Conservation (phyloP, 2,329 filamentous ascomycete genomes). For the Tolypocladium endophyticum region DNA sequence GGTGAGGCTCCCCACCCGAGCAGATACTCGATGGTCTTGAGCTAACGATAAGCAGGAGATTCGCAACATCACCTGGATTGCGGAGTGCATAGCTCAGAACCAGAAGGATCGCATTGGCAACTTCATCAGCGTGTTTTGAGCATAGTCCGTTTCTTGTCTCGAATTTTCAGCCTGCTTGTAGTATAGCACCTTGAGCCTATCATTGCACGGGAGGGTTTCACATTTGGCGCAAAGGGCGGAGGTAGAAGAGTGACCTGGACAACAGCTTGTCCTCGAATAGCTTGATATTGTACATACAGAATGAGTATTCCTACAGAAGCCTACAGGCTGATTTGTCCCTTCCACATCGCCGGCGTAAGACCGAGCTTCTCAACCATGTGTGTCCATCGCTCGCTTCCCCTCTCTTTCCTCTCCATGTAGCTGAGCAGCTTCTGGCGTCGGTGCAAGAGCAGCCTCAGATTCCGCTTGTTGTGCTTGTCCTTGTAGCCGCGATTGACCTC, state of each 20-base stretch:
- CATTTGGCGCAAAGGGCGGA: constrained; percentile 20
- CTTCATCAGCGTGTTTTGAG: constrained; percentile 94
- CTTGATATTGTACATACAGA: constrained; percentile 40
- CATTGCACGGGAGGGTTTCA: constrained; percentile 23
- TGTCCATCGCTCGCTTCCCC: constrained; percentile 83
- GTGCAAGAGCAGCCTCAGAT: constrained; percentile 76
- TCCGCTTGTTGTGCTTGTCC: constrained; percentile 92
- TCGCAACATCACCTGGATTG: constrained; percentile 98
- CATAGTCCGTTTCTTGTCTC: constrained; percentile 6
- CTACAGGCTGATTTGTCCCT: constrained; percentile 61
- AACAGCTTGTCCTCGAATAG: constrained; percentile 15
- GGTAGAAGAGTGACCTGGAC: constrained; percentile 8
- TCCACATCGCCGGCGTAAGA: constrained; percentile 79
- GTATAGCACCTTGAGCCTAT: constrained; percentile 27
- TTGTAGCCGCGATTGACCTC: constrained; percentile 58
- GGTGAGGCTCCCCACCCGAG: constrained; percentile 41
- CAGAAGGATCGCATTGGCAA: constrained; percentile 98
- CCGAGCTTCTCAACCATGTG: constrained; percentile 77
- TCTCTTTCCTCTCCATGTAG: constrained; percentile 82
- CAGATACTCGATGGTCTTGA: background rate
- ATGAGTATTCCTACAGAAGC: constrained; percentile 30
- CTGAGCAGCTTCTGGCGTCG: constrained; percentile 77
- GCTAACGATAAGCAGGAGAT: constrained; percentile 64
- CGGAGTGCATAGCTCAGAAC: constrained; percentile 98
- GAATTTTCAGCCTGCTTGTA: constrained; percentile 27